Evolutionary conservation across 495 filamentous ascomycete species (phyloP), one percentile per base, ranked within the genome.

Genomic region (Penicillium cosmopolitanum): DNA sequence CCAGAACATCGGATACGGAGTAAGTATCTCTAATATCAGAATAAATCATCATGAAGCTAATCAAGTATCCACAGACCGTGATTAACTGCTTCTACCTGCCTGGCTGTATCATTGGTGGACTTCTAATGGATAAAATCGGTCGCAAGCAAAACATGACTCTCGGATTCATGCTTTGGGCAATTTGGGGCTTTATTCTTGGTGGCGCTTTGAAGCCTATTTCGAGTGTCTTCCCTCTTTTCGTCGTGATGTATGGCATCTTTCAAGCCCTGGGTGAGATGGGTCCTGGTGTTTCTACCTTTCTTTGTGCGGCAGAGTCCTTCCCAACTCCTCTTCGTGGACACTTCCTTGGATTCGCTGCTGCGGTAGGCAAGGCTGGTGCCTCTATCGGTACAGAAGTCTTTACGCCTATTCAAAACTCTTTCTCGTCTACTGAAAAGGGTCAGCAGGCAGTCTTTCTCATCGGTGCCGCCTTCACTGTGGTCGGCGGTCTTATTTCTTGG

Each of bases 201-300:
- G 80, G 76, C 13, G 76, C 77, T 1, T 48, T 81, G 5, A 51
- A 56, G 2, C 70, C 69, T 4, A 78, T 84, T 31, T 75, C 80
- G 55, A 71, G 44, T 0, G 55, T 79, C 5, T 78, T 81, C 35
- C 74, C 80, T 0, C 71, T 84, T 7, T 84, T 85, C 50, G 66
- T 85, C 1, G 72, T 83, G 9, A 70, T 84, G 51, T 84, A 83
- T 57, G 80, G 79, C 7, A 75, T 83, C 47, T 82, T 83, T 62
- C 68, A 77, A 31, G 68, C 73, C 0, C 65, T 81, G 1, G 75
- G 78, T 4, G 77, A 80, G 51, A 77, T 82, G 70, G 80, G 81
- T 0, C 81, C 81, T 3, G 81, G 78, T 0, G 78, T 77, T 13
- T 69, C 75, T 4, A 80, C 71, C 16, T 79, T 82, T 52, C 68